phyloP scores from a whole-genome alignment of 73 alveolate species.

The Paramecium pentaurelia region DNA sequence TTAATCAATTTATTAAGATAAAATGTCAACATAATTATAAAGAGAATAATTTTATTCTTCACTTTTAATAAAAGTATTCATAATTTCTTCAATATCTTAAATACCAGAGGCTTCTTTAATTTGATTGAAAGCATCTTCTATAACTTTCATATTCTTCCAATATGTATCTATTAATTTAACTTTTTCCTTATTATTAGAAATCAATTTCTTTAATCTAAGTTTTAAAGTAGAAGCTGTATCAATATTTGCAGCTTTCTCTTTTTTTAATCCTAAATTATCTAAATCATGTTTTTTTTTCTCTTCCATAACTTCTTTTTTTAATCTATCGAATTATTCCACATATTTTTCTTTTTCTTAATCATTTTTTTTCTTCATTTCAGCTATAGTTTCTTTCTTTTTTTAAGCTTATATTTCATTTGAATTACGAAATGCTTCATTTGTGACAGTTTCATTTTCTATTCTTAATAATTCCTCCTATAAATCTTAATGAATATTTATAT shows the following conservation, averaged over 20 bases:
- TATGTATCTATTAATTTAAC: constrained; percentile 75
- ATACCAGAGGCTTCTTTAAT: constrained; percentile 83
- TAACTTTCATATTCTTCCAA: constrained; percentile 77
- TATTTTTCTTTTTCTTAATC: constrained; percentile 77
- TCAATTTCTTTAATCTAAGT: constrained; percentile 66
- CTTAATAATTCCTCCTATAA: constrained; percentile 60
- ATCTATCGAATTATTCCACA: constrained; percentile 70
- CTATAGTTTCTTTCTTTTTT: constrained; percentile 68
- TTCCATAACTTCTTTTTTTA: constrained; percentile 73
- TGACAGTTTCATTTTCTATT: constrained; percentile 56
- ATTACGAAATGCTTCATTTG: constrained; percentile 54
- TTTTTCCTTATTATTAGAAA: constrained; percentile 78
- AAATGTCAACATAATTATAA: constrained; percentile 79
- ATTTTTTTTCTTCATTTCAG: constrained; percentile 73
- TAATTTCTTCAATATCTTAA: constrained; percentile 83
- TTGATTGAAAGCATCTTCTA: constrained; percentile 79
- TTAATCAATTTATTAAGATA: constrained; percentile 76
- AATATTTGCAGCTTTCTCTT: constrained; percentile 70
- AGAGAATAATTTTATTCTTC: constrained; percentile 85
- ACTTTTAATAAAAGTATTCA: constrained; percentile 83
- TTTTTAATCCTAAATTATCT: constrained; percentile 54
- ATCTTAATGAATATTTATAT: constrained; percentile 51
- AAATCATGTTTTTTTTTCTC: constrained; percentile 68
- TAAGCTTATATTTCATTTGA: constrained; percentile 67
- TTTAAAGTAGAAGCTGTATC: constrained; percentile 66